Conservation (phyloP, 2,329 filamentous ascomycete genomes). For the Ceratocystis lukuohia region DNA sequence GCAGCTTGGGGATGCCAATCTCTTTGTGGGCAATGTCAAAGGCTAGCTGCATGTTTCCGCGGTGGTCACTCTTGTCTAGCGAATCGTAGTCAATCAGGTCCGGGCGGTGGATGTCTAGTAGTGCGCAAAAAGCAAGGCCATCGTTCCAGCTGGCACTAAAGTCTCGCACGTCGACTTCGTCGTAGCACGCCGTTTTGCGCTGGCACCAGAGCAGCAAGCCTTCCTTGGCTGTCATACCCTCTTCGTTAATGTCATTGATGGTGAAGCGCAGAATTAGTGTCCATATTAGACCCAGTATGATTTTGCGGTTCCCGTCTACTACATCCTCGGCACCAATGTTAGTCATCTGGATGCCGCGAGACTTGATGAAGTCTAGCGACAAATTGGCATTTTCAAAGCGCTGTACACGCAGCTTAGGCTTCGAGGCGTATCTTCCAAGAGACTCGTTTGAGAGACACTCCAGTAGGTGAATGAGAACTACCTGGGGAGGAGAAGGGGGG, state of each 20-base stretch:
- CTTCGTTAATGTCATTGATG: constrained; percentile 96
- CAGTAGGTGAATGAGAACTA: constrained; percentile 89
- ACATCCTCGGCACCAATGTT: constrained; percentile 98
- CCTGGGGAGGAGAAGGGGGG: constrained; percentile 35
- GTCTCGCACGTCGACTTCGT: constrained; percentile 88
- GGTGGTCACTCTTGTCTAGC: constrained; percentile 85
- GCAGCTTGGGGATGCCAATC: constrained; percentile 87
- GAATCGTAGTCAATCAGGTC: constrained; percentile 95
- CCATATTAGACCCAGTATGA: constrained; percentile 95
- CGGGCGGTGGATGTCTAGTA: constrained; percentile 91
- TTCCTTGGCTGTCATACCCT: constrained; percentile 95
- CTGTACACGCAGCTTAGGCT: constrained; percentile 91
- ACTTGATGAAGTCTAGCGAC: constrained; percentile 84
- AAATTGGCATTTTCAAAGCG: constrained; percentile 97
- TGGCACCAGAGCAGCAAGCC: constrained; percentile 94
- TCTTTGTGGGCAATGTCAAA: constrained; percentile 94
- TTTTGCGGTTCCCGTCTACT: constrained; percentile 94
- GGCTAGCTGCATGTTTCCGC: constrained; percentile 93
- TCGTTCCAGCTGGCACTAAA: constrained; percentile 97
- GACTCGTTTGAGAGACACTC: constrained; percentile 92
- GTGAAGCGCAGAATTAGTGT: constrained; percentile 95
- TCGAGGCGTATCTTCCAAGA: constrained; percentile 89
- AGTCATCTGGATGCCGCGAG: constrained; percentile 85
- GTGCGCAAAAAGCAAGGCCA: constrained; percentile 86
- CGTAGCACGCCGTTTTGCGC: constrained; percentile 95